Evolutionary conservation across 2,329 filamentous ascomycete genomes (phyloP).

Genomic region (Alternaria arbusti): DNA sequence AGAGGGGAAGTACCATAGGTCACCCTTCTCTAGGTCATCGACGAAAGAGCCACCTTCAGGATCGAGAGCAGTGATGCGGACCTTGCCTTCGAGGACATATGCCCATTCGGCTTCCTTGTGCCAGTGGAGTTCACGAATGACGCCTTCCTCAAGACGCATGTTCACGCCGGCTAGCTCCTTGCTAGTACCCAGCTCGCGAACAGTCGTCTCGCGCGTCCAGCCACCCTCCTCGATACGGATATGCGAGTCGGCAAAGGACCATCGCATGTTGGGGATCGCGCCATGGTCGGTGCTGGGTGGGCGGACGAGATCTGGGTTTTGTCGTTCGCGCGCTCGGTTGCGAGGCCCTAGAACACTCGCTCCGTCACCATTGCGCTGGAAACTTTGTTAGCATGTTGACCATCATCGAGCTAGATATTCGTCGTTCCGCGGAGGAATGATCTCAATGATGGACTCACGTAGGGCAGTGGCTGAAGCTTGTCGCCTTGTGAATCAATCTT

Average conservation of each 20-base stretch:
- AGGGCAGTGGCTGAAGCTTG: slow-evolving; percentile 68
- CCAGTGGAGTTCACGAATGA: slow-evolving; percentile 80
- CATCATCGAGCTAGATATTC: background rate
- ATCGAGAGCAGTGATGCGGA: slow-evolving; percentile 75
- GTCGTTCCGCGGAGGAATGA: background rate
- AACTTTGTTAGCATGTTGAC: slow-evolving; percentile 14
- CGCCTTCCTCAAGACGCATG: slow-evolving; percentile 76
- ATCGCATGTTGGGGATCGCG: slow-evolving; percentile 73
- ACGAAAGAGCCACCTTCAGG: slow-evolving; percentile 78
- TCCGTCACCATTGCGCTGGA: slow-evolving; percentile 60
- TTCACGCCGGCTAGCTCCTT: slow-evolving; percentile 78
- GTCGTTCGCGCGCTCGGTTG: slow-evolving; percentile 70
- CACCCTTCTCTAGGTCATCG: slow-evolving; percentile 76
- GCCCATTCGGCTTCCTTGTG: slow-evolving; percentile 83
- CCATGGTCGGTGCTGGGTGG: slow-evolving; percentile 77
- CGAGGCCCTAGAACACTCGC: slow-evolving; percentile 72
- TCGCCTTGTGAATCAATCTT: slow-evolving; percentile 67
- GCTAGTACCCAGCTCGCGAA: slow-evolving; percentile 68
- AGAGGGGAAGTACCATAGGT: slow-evolving; percentile 82
- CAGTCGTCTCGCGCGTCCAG: slow-evolving; percentile 77
- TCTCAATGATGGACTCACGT: slow-evolving; percentile 36
- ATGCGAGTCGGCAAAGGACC: slow-evolving; percentile 60
- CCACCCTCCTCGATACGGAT: slow-evolving; percentile 69
- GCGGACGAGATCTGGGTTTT: slow-evolving; percentile 74
- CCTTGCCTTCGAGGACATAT: slow-evolving; percentile 73